Base-by-base conservation (phyloP, 495 filamentous ascomycete genomes). In the Penicillium bovifimosum region DNA sequence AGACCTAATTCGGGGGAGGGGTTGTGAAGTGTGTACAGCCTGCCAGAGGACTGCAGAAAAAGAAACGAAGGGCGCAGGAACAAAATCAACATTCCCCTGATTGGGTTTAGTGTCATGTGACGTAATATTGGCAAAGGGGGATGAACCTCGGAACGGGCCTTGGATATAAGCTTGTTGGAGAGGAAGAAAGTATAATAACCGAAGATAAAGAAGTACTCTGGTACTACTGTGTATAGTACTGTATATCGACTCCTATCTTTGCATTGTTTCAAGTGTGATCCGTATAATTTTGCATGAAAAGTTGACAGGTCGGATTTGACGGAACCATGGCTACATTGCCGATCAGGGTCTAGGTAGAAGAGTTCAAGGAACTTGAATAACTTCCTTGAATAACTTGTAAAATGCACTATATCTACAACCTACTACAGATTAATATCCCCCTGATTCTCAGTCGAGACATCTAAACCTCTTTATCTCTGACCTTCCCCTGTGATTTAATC, bases 21-120 rank as follows among this genome's bases (percentile, higher is more conserved):
- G 20, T 24, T 2, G 20, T 24, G 20, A 4, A 24, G 20, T 24
- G 20, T 24, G 20, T 24, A 44, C 53, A 52, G 54, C 61, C 61
- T 61, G 61, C 61, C 61, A 58, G 58, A 63, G 61, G 61, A 63
- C 47, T 58, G 58, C 55, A 32, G 57, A 58, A 60, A 60, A 65
- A 56, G 53, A 52, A 55, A 53, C 51, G 47, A 54, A 52, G 45
- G 41, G 41, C 39, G 45, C 47, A 60, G 40, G 61, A 55, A 63
- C 54, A 65, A 65, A 61, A 65, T 59, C 59, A 67, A 67, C 59
- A 65, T 33, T 41, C 26, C 26, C 56, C 52, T 39, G 47, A 61
- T 60, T 36, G 36, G 56, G 54, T 17, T 38, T 64, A 63, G 60
- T 41, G 62, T 58, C 56, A 59, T 50, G 62, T 65, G 62, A 65